Evolutionary conservation across 257 asterid species (phyloP).

Genomic region (Sherardia arvensis): DNA sequence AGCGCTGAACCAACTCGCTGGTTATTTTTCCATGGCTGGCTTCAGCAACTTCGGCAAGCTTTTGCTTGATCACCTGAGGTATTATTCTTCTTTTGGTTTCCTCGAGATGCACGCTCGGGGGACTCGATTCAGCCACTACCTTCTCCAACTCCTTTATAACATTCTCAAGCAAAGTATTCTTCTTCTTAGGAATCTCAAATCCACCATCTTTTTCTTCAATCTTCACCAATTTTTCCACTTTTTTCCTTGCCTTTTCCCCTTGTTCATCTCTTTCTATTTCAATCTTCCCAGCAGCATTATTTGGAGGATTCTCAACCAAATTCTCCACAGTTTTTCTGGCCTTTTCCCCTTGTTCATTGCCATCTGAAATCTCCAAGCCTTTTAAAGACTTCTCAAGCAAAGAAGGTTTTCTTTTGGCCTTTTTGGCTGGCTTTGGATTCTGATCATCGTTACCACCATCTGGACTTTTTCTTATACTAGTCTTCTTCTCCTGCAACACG

Average conservation of each 20-base stretch:
- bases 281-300: neutral
- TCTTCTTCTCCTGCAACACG: neutral
- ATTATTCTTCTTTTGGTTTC: neutral
- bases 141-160: neutral
- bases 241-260: neutral
- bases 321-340: neutral
- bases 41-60: neutral
- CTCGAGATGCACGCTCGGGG: neutral
- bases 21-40: neutral
- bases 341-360: neutral
- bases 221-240: neutral
- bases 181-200: neutral
- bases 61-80: neutral
- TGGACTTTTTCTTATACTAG: neutral
- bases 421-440: neutral
- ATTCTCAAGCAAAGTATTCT: neutral
- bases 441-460: neutral
- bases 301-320: neutral
- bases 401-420: neutral
- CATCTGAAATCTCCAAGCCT: neutral
- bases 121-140: neutral
- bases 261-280: too few species aligned
- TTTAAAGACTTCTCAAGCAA: neutral
- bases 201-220: neutral
- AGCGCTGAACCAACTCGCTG: neutral